Evolutionary conservation across 2,329 filamentous ascomycete species (phyloP).

Genomic region (Paecilomyces fulvus): DNA sequence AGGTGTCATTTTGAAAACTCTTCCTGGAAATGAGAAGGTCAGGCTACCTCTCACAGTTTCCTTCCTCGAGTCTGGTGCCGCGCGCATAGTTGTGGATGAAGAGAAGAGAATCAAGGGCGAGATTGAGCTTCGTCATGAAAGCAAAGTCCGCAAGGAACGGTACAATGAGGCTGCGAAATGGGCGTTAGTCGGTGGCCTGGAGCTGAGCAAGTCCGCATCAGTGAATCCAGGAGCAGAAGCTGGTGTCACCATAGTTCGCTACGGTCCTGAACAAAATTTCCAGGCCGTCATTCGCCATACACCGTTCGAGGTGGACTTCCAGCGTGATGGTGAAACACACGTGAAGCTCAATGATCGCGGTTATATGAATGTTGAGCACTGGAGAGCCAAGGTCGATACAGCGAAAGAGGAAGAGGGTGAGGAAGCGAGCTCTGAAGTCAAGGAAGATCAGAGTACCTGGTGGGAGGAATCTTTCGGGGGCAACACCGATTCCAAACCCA

Average conservation of each 20-base stretch:
- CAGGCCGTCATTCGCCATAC: slow-evolving; percentile 76
- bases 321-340: slow-evolving; percentile 70
- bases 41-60: slow-evolving; percentile 75
- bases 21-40: slow-evolving; percentile 60
- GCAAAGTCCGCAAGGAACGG: slow-evolving; percentile 76
- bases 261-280: slow-evolving; percentile 66
- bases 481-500: slow-evolving; percentile 91
- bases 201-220: slow-evolving; percentile 62
- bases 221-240: slow-evolving; percentile 57
- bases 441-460: slow-evolving; percentile 70
- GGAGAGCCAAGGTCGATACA: slow-evolving; percentile 74
- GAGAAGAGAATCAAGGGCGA: slow-evolving; percentile 82
- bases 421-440: slow-evolving; percentile 33
- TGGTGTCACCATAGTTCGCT: slow-evolving; percentile 64
- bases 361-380: slow-evolving; percentile 88
- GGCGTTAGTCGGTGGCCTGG: slow-evolving; percentile 74
- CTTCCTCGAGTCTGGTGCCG: slow-evolving; percentile 82
- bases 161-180: slow-evolving; percentile 88
- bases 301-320: slow-evolving; percentile 81
- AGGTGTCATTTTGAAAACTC: slow-evolving; percentile 72
- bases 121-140: slow-evolving; percentile 77
- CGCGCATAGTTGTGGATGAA: slow-evolving; percentile 83
- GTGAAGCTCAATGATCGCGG: slow-evolving; percentile 87
- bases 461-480: slow-evolving; percentile 97
- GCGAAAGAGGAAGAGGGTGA: slow-evolving; percentile 47